A percentile compares a stretch with the other conserved stretches of the same genome.
These are phyloP conservation scores for Murraya koenigii DNA, from an alignment of 345 rosid genomes.

Conservation along the genomic window DNA sequence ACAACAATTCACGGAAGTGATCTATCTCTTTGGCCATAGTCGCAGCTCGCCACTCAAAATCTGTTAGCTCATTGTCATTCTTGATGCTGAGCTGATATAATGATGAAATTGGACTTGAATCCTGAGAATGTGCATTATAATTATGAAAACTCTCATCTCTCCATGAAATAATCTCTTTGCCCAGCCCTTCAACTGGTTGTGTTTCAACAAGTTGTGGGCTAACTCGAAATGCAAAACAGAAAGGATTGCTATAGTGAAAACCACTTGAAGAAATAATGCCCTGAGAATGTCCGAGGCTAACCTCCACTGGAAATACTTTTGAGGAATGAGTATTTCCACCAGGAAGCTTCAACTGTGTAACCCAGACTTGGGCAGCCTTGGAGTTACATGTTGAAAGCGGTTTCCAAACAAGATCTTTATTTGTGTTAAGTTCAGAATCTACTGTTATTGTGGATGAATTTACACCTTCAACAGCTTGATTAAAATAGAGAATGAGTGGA, in stretches of 20 bases:
- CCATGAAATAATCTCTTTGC: conserved; percentile 48
- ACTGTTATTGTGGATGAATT: conserved; percentile 52
- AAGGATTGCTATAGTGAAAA: conserved; percentile 37
- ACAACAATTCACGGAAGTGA: conserved; percentile 50
- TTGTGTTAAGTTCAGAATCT: conserved; percentile 35
- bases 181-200: conserved; percentile 31
- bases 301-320: conserved; percentile 41
- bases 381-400: conserved; percentile 47
- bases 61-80: conserved; percentile 29
- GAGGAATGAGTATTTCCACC: conserved; percentile 23
- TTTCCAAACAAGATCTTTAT: conserved; percentile 54
- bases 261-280: conserved; percentile 74
- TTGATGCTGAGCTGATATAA: conserved; percentile 30
- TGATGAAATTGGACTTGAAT: conserved; percentile 31
- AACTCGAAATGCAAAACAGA: conserved; percentile 44
- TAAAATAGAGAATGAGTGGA: conserved; percentile 73
- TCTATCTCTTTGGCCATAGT: conserved; percentile 55
- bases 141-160: conserved; percentile 45
- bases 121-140: conserved; percentile 34
- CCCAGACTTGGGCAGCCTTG: conserved; percentile 59
- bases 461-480: conserved; percentile 73
- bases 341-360: conserved; percentile 42
- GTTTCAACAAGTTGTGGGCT: conserved; percentile 23
- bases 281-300: conserved; percentile 56
- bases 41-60: conserved; percentile 51